Conservation (phyloP, 768 basidiomycete species). For the Podaxis mareebaensis region DNA sequence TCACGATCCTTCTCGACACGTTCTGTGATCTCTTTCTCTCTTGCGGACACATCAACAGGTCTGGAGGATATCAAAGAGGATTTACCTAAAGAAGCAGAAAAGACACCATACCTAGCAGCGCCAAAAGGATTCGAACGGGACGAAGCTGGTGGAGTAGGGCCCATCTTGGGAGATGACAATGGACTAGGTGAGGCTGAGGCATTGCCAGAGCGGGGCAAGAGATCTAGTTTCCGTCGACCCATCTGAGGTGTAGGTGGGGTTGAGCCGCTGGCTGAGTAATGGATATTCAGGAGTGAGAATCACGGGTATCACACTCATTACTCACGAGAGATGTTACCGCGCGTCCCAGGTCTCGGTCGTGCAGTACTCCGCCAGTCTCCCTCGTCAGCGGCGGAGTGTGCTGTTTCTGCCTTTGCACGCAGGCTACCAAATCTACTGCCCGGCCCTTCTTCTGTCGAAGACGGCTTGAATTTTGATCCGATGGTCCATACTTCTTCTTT, state of each 20-base stretch:
- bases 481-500: conserved; percentile 78
- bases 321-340: conserved; percentile 65
- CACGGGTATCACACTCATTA: conserved; percentile 14
- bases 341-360: conserved; percentile 40
- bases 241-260: conserved; percentile 84
- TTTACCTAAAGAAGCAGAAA: neutral
- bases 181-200: conserved; percentile 72
- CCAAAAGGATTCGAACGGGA: conserved; percentile 82
- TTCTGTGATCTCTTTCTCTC: conserved; percentile 75
- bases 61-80: conserved; percentile 33
- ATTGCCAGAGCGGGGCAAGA: conserved; percentile 75
- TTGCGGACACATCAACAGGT: conserved; percentile 80
- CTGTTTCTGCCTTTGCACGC: conserved; percentile 54
- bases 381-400: conserved; percentile 53
- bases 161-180: conserved; percentile 76
- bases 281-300: conserved; percentile 13
- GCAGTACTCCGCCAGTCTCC: conserved; percentile 68
- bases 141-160: conserved; percentile 40
- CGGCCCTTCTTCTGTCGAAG: conserved; percentile 39
- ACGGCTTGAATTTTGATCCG: conserved; percentile 72
- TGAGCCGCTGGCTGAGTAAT: conserved; percentile 57
- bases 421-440: conserved; percentile 46
- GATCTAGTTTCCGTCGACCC: conserved; percentile 77
- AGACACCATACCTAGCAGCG: conserved; percentile 63
- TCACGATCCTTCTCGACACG: conserved; percentile 70